Evolutionary conservation across 2,329 filamentous ascomycete genomes (phyloP).

Genomic region (Sclerotinia nivalis): DNA sequence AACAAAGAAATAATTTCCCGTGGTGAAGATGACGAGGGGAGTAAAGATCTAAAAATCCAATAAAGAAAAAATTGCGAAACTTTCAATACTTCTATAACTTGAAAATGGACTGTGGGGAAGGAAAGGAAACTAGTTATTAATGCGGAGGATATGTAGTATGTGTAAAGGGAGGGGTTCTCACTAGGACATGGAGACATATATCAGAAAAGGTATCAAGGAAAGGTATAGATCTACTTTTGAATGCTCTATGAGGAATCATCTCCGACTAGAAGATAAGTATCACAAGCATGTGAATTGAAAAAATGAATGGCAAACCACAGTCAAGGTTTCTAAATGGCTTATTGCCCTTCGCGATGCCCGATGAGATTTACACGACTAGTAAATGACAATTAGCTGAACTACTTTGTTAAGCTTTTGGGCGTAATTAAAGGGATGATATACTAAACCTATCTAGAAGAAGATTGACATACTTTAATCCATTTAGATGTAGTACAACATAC

Average conservation of each 20-base stretch:
- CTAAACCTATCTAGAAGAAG: not conserved
- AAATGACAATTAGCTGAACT: not conserved
- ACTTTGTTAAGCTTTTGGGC: constrained; percentile 9
- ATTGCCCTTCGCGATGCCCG: not conserved
- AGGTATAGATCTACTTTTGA: not conserved
- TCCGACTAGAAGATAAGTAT: not conserved
- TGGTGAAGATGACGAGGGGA: not conserved
- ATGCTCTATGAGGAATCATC: not conserved
- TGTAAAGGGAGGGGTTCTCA: not conserved
- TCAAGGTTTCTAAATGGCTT: not conserved
- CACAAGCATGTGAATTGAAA: not conserved
- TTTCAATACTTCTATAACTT: constrained; percentile 4
- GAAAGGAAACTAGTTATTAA: not conserved
- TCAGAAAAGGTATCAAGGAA: not conserved
- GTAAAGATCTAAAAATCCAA: not conserved
- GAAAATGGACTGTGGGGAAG: not conserved
- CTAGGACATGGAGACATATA: not conserved
- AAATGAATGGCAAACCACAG: not conserved
- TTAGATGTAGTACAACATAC: not conserved
- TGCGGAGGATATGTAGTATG: not conserved
- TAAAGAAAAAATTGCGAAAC: constrained; percentile 1
- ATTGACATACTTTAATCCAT: not conserved
- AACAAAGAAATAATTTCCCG: not conserved
- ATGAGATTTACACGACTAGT: not conserved
- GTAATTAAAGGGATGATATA: constrained; percentile 1